Percentiles rank a stretch among this genome's conserved stretches.
Conservation (phyloP, 768 basidiomycete genomes). For the Podaxis sp. region DNA sequence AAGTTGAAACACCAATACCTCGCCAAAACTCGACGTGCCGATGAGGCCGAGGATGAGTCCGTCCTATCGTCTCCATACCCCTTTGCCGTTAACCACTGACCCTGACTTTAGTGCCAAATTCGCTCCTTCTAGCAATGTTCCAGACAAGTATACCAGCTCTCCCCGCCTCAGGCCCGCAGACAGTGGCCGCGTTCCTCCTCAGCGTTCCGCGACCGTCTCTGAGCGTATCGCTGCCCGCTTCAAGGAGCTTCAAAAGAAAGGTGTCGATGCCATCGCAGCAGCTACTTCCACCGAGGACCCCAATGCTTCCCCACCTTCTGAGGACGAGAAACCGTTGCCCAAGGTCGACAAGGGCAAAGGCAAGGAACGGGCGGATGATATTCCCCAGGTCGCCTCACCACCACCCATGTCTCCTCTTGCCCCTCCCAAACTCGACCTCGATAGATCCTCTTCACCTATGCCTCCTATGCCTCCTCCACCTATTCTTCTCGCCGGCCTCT, state of each 20-base stretch:
- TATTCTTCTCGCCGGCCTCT: constrained; percentile 74
- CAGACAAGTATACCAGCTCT: constrained; percentile 81
- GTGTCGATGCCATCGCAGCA: constrained; percentile 35
- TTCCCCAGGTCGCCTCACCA: constrained; percentile 48
- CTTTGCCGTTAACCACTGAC: constrained; percentile 15
- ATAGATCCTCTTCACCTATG: constrained; percentile 27
- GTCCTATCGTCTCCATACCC: constrained; percentile 33
- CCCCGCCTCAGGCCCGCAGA: constrained; percentile 65
- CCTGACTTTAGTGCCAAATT: constrained; percentile 69
- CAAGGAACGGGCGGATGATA: constrained; percentile 48
- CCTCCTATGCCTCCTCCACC: constrained; percentile 41
- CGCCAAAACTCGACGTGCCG: constrained; percentile 76
- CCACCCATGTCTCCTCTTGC: constrained; percentile 63
- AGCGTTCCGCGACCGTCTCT: constrained; percentile 76
- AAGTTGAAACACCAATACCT: constrained; percentile 80
- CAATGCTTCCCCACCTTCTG: constrained; percentile 27
- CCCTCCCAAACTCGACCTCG: constrained; percentile 42
- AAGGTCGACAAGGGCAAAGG: constrained; percentile 87
- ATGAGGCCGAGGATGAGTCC: constrained; percentile 94
- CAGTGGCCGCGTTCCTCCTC: constrained; percentile 42
- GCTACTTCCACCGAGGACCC: constrained; percentile 31
- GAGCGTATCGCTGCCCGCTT: constrained; percentile 86
- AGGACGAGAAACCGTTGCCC: constrained; percentile 38
- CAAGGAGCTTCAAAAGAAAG: constrained; percentile 71
- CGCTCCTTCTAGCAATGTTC: constrained; percentile 64